phyloP scores from a whole-genome alignment of 2,329 filamentous ascomycete species.

The Cladosporium phlei region DNA sequence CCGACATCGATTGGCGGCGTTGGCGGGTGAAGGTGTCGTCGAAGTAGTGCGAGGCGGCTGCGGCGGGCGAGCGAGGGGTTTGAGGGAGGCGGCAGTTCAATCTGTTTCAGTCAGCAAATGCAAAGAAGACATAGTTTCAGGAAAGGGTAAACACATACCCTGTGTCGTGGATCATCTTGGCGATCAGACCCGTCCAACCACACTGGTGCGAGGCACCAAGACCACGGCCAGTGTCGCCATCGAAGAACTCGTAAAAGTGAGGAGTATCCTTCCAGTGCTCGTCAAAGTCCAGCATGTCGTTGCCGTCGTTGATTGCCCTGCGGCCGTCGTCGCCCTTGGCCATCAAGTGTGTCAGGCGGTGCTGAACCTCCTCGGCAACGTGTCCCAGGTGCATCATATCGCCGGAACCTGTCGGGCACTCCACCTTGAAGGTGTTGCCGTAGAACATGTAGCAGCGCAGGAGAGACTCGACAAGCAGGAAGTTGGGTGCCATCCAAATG shows the following conservation, averaged over 20 bases:
- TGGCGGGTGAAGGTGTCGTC: conserved; percentile 75
- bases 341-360: conserved; percentile 88
- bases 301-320: conserved; percentile 80
- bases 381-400: conserved; percentile 94
- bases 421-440: conserved; percentile 78
- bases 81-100: conserved; percentile 87
- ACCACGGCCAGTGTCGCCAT: conserved; percentile 83
- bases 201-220: conserved; percentile 91
- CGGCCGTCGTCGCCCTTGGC: conserved; percentile 77
- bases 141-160: conserved; percentile 57
- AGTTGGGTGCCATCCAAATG: conserved; percentile 95
- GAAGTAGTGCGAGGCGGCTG: conserved; percentile 87
- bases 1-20: conserved; percentile 32
- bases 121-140: background rate
- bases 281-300: conserved; percentile 83
- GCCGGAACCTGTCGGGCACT: conserved; percentile 89
- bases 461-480: conserved; percentile 87
- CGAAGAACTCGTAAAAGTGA: conserved; percentile 98
- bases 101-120: conserved; percentile 49
- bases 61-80: conserved; percentile 80
- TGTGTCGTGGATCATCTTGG: conserved; percentile 95
- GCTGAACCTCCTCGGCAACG: conserved; percentile 90
- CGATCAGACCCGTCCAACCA: conserved; percentile 92
- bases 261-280: conserved; percentile 88
- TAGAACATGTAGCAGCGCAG: conserved; percentile 96